Evolutionary conservation across 352 stramenopile genomes (phyloP), one percentile per base, ranked within the genome.

Genomic region (Phytophthora constricta): DNA sequence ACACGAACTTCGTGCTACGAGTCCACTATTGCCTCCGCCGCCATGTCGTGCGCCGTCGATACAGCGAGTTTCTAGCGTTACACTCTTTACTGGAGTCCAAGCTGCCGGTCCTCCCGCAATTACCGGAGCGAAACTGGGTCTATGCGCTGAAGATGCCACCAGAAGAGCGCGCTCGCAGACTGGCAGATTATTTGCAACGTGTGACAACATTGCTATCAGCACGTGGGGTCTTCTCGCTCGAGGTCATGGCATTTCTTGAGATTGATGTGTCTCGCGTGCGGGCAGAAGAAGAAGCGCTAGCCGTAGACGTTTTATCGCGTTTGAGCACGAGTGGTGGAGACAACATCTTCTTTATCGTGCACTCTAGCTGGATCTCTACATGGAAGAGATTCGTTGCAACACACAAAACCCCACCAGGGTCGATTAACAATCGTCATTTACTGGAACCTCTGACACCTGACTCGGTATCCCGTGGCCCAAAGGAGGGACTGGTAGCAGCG

Each of bases 11-110:
- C 49, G 84, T 92, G 11, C 59, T 92, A 23, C 74, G 70, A 22
- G 84, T 92, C 28, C 84, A 90, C 70, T 92, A 90, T 49, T 90
- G 81, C 55, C 68, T 92, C 25, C 79, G 84, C 28, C 82, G 78
- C 26, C 81, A 92, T 62, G 68, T 90, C 17, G 80, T 92, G 41
- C 80, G 84, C 3, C 84, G 84, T 1, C 74, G 84, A 14, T 92
- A 90, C 74, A 78, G 69, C 13, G 84, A 92, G 59, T 92, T 92
- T 54, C 46, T 75, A 26, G 56, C 70, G 17, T 64, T 92, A 10
- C 77, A 92, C 43, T 31, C 31, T 4, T 55, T 79, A 39, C 49
- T 92, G 4, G 59, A 79, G 57, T 34, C 59, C n/a, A 77, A 78
- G 19, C 58, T 92, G 8, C 79, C 78, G 0, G 73, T 90, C 3